phyloP scores from a whole-genome alignment of 1,284 basidiomycete genomes.

The Leccinum subfulvum region DNA sequence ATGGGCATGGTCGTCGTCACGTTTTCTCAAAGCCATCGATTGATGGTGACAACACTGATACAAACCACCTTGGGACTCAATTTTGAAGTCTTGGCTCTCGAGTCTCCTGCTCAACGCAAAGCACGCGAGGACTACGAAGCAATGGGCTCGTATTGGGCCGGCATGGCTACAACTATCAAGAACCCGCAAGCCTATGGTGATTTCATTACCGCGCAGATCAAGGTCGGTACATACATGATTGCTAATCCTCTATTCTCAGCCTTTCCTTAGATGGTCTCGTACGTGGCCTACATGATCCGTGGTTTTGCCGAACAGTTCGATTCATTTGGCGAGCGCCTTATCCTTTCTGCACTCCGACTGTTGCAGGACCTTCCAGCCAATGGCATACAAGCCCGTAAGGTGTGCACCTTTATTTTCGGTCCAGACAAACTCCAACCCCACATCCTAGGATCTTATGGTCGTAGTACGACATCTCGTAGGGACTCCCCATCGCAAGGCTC shows the following conservation, averaged over 20 bases:
- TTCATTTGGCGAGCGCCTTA: constrained; percentile 79
- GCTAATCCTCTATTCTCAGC: constrained; percentile 2
- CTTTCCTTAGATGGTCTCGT: constrained; percentile 77
- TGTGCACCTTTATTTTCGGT: constrained; percentile 23
- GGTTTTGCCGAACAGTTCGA: constrained; percentile 70
- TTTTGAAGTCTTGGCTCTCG: constrained; percentile 73
- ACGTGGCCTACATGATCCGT: constrained; percentile 88
- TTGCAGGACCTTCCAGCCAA: constrained; percentile 93
- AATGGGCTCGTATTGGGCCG: constrained; percentile 78
- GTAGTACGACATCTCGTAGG: constrained; percentile 91
- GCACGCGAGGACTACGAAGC: constrained; percentile 80
- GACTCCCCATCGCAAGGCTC: constrained; percentile 77
- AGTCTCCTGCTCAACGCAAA: constrained; percentile 85
- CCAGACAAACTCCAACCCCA: constrained; percentile 2
- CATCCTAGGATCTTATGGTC: constrained; percentile 81
- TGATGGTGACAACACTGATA: constrained; percentile 67
- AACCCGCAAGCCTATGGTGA: constrained; percentile 84
- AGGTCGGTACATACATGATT: constrained; percentile 46
- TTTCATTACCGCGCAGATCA: constrained; percentile 91
- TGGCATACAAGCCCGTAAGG: constrained; percentile 80
- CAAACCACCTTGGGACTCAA: constrained; percentile 75
- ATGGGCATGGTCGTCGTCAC: constrained; percentile 93
- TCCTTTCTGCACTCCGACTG: constrained; percentile 80
- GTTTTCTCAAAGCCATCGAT: constrained; percentile 82
- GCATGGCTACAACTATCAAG: constrained; percentile 76